Percentiles rank a stretch among this genome's conserved stretches.
These are phyloP conservation scores for Fusarium xylarioides DNA, from an alignment of 2,329 filamentous ascomycete genomes.

Conservation along the genomic window DNA sequence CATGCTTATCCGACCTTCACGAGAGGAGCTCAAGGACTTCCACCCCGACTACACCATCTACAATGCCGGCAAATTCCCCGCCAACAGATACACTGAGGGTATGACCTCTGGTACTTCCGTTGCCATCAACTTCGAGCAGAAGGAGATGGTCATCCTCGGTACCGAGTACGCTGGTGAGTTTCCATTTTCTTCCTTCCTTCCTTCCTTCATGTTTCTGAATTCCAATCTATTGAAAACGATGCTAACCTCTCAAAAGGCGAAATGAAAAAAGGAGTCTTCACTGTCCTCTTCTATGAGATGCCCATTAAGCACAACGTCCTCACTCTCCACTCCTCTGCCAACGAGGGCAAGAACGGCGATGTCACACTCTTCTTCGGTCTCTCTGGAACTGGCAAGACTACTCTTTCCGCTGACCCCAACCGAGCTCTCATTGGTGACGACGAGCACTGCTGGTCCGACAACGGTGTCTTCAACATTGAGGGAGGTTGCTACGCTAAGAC, in stretches of 20 bases:
- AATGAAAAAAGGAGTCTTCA: slow-evolving; percentile 95
- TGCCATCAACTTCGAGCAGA: slow-evolving; percentile 98
- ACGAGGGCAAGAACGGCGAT: slow-evolving; percentile 93
- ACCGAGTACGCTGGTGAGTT: slow-evolving; percentile 89
- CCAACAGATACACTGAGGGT: slow-evolving; percentile 96
- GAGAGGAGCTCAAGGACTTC: slow-evolving; percentile 95
- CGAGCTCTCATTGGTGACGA: slow-evolving; percentile 96
- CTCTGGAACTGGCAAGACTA: slow-evolving; percentile 98
- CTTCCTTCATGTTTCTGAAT: too few relatives aligned
- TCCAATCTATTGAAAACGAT: too few relatives aligned
- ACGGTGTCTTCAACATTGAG: slow-evolving; percentile 99
- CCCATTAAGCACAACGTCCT: slow-evolving; percentile 99
- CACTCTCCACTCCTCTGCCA: slow-evolving; percentile 97
- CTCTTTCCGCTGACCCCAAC: slow-evolving; percentile 95
- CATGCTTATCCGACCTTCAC: slow-evolving; percentile 96
- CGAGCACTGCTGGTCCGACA: slow-evolving; percentile 99
- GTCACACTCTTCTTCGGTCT: slow-evolving; percentile 99
- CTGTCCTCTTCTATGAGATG: slow-evolving; percentile 99
- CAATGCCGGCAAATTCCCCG: slow-evolving; percentile 98
- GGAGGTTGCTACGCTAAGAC: slow-evolving; percentile 99
- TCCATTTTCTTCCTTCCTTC: too few relatives aligned
- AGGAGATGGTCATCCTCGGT: slow-evolving; percentile 99
- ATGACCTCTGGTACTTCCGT: slow-evolving; percentile 99
- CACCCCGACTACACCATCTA: slow-evolving; percentile 99
- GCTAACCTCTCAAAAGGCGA: background rate